Percentiles rank a stretch among this genome's conserved stretches.
Conservation (phyloP, 2,329 filamentous ascomycete genomes). For the Alternaria hordeiaustralica region DNA sequence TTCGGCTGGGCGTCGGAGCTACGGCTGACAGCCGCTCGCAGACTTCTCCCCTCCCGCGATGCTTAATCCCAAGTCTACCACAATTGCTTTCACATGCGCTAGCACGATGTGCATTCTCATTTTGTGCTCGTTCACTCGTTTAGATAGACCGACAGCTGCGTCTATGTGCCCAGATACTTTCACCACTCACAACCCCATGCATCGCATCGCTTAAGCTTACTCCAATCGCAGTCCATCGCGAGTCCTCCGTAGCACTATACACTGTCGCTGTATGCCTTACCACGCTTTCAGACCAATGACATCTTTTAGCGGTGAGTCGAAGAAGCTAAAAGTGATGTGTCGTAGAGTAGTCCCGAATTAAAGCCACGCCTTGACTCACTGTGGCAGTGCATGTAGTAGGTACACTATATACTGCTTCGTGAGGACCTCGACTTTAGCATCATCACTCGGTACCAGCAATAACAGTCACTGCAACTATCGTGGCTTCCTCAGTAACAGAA, state of each 20-base stretch:
- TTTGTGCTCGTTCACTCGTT: background rate
- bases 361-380: conserved; percentile 1
- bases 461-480: background rate
- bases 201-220: background rate
- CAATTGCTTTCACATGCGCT: background rate
- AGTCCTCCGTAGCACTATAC: background rate
- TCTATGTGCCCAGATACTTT: no score
- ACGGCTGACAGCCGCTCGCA: conserved; percentile 24
- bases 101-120: background rate
- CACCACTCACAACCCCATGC: background rate
- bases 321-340: background rate
- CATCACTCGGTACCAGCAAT: no score
- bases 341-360: background rate
- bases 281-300: background rate
- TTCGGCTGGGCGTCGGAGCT: conserved; percentile 23
- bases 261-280: background rate
- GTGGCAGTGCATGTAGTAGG: background rate
- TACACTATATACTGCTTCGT: background rate
- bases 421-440: background rate
- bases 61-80: background rate
- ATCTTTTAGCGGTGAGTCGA: conserved; percentile 2
- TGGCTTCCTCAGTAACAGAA: background rate
- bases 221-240: background rate
- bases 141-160: no score
- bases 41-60: conserved; percentile 3